Base-by-base conservation (phyloP, 139 green algal species). In the Tetratostichococcus sp. region DNA sequence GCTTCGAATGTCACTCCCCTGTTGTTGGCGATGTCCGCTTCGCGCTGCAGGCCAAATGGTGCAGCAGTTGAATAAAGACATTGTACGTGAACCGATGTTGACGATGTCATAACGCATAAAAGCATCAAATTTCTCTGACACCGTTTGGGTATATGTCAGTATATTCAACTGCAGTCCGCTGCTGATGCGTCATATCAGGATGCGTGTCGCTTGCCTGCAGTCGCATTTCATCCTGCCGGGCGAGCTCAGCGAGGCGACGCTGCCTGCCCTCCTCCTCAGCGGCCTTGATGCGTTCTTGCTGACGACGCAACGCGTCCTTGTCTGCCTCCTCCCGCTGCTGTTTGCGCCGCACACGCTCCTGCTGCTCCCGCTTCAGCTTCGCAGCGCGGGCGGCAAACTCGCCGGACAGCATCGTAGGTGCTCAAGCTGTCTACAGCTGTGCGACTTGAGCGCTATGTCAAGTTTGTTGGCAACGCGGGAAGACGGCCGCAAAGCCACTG, bases 1-100 rank as follows among this genome's bases (percentile, higher is more conserved):
- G 80, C 78, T 0, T 73, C 50, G 35, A 78, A 88, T 43, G 74
- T 84, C 22, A 94, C 86, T 1, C 89, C 89, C 0, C 77, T 76
- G 76, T 92, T 94, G 33, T 22, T 28, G 35, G 90, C 86, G 0
- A 84, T 67, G 21, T 82, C 78, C 1, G 74, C 73, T 8, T 84
- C 82, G 31, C 77, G 73, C 35, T 59, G 68, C 39, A 77, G 74
- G 39, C n/a, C n/a, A n/a, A n/a, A n/a, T n/a, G n/a, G n/a, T n/a
- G n/a, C n/a, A n/a, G n/a, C n/a, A n/a, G n/a, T n/a, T n/a, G n/a
- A n/a, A n/a, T n/a, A n/a, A n/a, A n/a, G n/a, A n/a, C n/a, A n/a
- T n/a, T n/a, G n/a, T n/a, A n/a, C n/a, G n/a, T n/a, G n/a, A n/a
- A n/a, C n/a, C n/a, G n/a, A n/a, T n/a, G n/a, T 72, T 67, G 65